Conservation (phyloP, 2,329 filamentous ascomycete genomes). For the Podosphaera aphanis region DNA sequence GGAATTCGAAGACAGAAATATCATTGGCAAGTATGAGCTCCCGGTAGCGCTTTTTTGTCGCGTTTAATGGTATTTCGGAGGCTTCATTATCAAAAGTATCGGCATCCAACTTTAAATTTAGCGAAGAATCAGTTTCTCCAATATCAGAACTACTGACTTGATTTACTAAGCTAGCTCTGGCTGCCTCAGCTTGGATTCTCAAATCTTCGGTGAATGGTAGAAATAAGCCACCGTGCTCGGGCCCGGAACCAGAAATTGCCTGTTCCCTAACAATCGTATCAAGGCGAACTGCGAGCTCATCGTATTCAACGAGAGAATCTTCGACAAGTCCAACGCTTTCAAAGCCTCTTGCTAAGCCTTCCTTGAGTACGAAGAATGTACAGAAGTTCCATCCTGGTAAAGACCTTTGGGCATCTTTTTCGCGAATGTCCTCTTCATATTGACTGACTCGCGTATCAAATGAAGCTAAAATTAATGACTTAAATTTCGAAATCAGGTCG, state of each 20-base stretch:
- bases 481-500: conserved; percentile 68
- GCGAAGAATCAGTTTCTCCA: conserved; percentile 18
- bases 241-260: conserved; percentile 29
- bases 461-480: conserved; percentile 62
- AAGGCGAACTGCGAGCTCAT: conserved; percentile 72
- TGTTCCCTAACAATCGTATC: conserved; percentile 65
- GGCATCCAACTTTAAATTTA: conserved; percentile 24
- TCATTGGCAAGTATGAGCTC: conserved; percentile 85
- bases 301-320: conserved; percentile 82
- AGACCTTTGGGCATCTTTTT: conserved; percentile 67
- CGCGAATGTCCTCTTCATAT: conserved; percentile 92
- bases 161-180: conserved; percentile 21
- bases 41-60: conserved; percentile 58
- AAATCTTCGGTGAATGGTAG: conserved; percentile 52
- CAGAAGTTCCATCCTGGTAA: conserved; percentile 98
- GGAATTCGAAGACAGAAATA: conserved; percentile 88
- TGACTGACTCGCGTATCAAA: conserved; percentile 81
- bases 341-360: conserved; percentile 78
- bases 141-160: conserved; percentile 14
- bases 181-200: conserved; percentile 31
- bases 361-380: conserved; percentile 95
- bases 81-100: conserved; percentile 14
- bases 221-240: conserved; percentile 49
- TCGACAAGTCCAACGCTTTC: conserved; percentile 92
- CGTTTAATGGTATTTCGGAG: conserved; percentile 36